These are phyloP conservation scores for Globisporangium megalacanthum DNA, from an alignment of 352 stramenopile species.

Conservation along the genomic window DNA sequence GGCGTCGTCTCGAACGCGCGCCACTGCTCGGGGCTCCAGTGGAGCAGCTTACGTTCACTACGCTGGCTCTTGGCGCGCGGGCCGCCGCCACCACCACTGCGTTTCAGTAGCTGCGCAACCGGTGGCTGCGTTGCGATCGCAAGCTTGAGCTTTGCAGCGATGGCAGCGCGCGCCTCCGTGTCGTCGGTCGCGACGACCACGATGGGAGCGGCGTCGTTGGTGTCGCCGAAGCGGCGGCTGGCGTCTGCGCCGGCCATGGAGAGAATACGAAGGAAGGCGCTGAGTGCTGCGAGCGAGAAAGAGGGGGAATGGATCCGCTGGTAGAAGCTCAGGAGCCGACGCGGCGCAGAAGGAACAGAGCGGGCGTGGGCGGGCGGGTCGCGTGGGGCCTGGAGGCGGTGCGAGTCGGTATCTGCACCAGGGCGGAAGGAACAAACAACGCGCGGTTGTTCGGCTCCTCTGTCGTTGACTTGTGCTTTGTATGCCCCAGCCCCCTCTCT, in stretches of 20 bases:
- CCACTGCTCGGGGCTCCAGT: slow-evolving; percentile 60
- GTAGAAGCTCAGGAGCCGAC: not conserved
- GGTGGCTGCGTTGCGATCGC: slow-evolving; percentile 9
- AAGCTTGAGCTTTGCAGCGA: slow-evolving; percentile 19
- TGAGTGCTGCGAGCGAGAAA: not conserved
- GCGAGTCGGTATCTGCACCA: too few species aligned
- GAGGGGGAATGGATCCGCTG: not conserved
- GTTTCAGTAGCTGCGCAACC: slow-evolving; percentile 9
- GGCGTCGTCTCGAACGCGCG: slow-evolving; percentile 53
- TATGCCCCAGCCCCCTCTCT: not conserved
- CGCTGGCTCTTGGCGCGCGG: slow-evolving; percentile 1
- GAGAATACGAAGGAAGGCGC: not conserved
- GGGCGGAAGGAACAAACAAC: too few species aligned
- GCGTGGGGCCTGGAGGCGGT: too few species aligned
- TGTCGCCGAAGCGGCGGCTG: not conserved
- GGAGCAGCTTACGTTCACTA: slow-evolving; percentile 57
- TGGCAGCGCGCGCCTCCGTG: slow-evolving; percentile 11
- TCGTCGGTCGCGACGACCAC: slow-evolving; percentile 11
- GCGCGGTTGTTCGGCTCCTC: not conserved
- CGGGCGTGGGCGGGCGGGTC: slow-evolving; percentile 1
- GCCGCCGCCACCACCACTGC: slow-evolving; percentile 2
- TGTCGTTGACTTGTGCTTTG: not conserved
- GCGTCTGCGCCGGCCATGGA: not conserved
- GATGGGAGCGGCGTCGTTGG: not conserved
- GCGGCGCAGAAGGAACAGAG: not conserved